A percentile compares a stretch with the other conserved stretches of the same genome.
Conservation (phyloP, 1,284 basidiomycete species). For the Apiotrichum veenhuisii region DNA sequence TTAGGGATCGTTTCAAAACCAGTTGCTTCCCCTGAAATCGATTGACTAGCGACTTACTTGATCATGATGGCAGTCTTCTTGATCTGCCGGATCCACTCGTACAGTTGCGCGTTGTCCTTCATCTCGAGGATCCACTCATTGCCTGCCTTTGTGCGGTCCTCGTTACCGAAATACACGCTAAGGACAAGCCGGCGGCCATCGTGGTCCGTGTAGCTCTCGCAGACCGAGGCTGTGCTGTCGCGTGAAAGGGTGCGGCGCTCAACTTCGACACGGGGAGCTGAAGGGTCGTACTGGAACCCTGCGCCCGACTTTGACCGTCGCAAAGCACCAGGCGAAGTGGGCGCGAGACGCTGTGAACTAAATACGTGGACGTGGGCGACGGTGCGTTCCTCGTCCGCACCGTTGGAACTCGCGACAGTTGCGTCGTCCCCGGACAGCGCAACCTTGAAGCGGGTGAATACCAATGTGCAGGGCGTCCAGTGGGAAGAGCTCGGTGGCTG, state of each 20-base stretch:
- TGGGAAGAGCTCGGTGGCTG: neutral
- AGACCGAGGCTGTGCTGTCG: constrained; percentile 9
- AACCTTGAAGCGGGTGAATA: constrained; percentile 21
- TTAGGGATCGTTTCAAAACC: no score
- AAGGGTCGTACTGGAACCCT: neutral
- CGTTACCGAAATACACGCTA: constrained; percentile 18
- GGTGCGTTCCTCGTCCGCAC: constrained; percentile 14
- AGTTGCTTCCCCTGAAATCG: no score
- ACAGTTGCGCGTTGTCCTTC: constrained; percentile 28
- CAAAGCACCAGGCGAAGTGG: neutral
- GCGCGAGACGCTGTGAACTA: neutral
- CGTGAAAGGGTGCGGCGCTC: constrained; percentile 17
- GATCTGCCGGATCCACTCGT: constrained; percentile 38
- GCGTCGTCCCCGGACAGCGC: constrained; percentile 7
- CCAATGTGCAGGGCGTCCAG: constrained; percentile 20
- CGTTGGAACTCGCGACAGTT: neutral
- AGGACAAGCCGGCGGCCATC: constrained; percentile 13
- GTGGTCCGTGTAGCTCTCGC: constrained; percentile 6
- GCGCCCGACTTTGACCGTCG: constrained; percentile 9
- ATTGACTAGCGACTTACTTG: constrained; percentile 16
- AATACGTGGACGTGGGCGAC: constrained; percentile 22
- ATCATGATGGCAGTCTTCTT: constrained; percentile 32
- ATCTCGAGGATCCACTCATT: constrained; percentile 38
- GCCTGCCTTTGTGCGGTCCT: constrained; percentile 13
- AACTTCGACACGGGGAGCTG: constrained; percentile 9